Conservation (phyloP, 768 basidiomycete species). For the Mycena epipterygia region DNA sequence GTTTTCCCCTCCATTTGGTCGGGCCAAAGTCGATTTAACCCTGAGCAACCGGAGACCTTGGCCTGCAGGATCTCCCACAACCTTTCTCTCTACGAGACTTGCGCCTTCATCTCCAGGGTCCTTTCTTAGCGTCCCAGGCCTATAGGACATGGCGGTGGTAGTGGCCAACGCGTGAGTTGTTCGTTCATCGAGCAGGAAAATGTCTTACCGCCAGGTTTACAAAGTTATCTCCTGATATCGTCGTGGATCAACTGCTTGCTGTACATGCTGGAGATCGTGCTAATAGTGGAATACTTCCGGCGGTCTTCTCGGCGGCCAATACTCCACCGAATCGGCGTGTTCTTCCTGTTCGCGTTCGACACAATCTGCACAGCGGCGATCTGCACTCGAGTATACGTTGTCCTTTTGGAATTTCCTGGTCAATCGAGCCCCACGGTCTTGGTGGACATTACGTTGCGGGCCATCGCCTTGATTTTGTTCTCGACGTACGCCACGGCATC, state of each 20-base stretch:
- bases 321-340: constrained; percentile 1
- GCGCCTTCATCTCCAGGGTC: too few relatives aligned
- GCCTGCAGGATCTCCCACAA: too few relatives aligned
- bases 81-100: too few relatives aligned
- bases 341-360: constrained; percentile 2
- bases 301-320: neutral
- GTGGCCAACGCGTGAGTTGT: too few relatives aligned
- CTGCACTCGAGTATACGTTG: neutral
- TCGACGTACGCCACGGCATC: constrained; percentile 23
- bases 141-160: too few relatives aligned
- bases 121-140: too few relatives aligned
- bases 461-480: neutral
- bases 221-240: constrained; percentile 1
- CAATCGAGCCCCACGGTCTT: neutral
- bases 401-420: neutral
- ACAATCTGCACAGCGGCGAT: constrained; percentile 3
- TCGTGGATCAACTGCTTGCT: constrained; percentile 28
- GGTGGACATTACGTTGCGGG: neutral
- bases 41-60: too few relatives aligned
- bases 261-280: constrained; percentile 19
- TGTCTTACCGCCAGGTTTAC: too few relatives aligned
- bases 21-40: too few relatives aligned
- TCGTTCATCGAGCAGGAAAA: too few relatives aligned
- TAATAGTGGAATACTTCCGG: constrained; percentile 2
- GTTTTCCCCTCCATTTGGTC: too few relatives aligned